phyloP scores from a whole-genome alignment of 1,284 basidiomycete genomes.

The Golubevia pallescens region DNA sequence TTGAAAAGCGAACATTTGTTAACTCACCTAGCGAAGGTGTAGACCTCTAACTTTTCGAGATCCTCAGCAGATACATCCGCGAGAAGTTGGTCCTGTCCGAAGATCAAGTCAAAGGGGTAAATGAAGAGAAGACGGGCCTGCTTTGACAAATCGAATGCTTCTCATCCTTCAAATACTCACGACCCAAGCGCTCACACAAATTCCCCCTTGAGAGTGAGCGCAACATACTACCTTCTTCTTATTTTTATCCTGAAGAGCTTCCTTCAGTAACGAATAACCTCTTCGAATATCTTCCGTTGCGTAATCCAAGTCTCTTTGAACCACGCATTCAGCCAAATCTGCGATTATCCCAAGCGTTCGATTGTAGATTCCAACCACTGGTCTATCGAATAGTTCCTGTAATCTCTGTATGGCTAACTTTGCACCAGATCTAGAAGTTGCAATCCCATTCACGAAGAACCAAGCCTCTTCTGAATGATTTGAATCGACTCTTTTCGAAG shows the following conservation, averaged over 20 bases:
- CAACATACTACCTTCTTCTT: slow-evolving; percentile 11
- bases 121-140: no score
- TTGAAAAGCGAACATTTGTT: background rate
- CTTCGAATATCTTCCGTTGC: background rate
- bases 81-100: slow-evolving; percentile 10
- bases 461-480: no score
- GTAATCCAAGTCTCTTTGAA: slow-evolving; percentile 11
- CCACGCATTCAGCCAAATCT: slow-evolving; percentile 11
- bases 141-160: no score
- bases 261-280: background rate
- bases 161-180: no score
- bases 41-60: slow-evolving; percentile 11
- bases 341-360: slow-evolving; percentile 5
- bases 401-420: background rate
- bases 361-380: slow-evolving; percentile 9
- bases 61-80: background rate
- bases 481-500: no score
- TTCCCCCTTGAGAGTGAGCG: slow-evolving; percentile 14
- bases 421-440: background rate
- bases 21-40: slow-evolving; percentile 9
- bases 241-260: slow-evolving; percentile 1
- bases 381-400: slow-evolving; percentile 1
- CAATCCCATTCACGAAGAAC: background rate
- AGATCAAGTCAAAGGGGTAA: no score
- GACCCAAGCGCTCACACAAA: slow-evolving; percentile 3